Base-by-base conservation (phyloP, 768 basidiomycete genomes). In the Lentinus brumalis region DNA sequence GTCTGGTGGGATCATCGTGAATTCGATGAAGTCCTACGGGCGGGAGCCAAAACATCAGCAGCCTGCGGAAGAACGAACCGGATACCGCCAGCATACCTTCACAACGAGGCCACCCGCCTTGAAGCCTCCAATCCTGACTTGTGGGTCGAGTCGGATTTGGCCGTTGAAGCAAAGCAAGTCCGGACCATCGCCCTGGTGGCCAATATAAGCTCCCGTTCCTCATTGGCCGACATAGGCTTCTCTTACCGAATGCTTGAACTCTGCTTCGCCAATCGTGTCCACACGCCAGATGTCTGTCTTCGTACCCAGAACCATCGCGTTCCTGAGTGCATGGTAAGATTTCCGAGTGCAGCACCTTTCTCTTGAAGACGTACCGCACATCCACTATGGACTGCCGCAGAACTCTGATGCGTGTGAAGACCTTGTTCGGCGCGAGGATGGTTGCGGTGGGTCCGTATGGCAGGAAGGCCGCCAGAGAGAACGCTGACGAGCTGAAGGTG, bases 241-340 rank as follows among this genome's bases (percentile, higher is more conserved):
- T 77, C 85, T 32, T 60, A 88, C 87, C 60, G 77, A 75, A 67
- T 81, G 83, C 61, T 70, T 79, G 66, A 91, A 88, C 11, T 69
- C 72, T n/a, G 81, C 88, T 66, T 85, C 83, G 8, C 88, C 88
- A 40, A 89, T 84, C 57, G 74, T 77, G 62, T 86, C 86, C 1
- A 84, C 79, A 57, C 82, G 77, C 87, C 88, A 91, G 26, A 90
- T 90, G 63, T 89, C 85, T 2, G 86, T 81, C 70, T 86, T 88
- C n/a, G 82, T 81, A 1, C 80, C 81, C 9, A 78, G 66, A 16
- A 82, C 66, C 16, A 79, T 60, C 2, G 76, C 67, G 64, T 85
- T 84, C 44, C 85, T 87, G 52, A 16, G 5, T 11, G 16, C 11
- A 46, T 40, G 49, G 30, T 47, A 45, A 31, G 55, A 8, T 6